These are phyloP conservation scores for Gyrodon lividus DNA, from an alignment of 768 basidiomycete genomes.

Conservation along the genomic window DNA sequence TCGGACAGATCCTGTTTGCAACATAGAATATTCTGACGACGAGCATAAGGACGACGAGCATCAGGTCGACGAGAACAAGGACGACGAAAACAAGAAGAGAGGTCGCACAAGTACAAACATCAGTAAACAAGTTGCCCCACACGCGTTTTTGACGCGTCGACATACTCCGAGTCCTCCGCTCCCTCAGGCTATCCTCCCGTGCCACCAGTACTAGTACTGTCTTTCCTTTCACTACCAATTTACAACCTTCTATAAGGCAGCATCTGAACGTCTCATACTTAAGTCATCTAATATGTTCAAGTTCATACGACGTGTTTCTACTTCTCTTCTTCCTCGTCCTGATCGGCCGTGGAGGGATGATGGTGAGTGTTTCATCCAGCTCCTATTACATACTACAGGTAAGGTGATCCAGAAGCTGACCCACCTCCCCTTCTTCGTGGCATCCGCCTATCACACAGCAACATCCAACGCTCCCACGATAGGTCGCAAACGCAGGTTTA, in stretches of 20 bases:
- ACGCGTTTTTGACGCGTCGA: neutral
- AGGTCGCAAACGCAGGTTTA: slow-evolving; percentile 64
- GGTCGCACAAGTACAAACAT: slow-evolving; percentile 23
- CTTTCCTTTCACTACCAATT: neutral
- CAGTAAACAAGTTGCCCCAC: slow-evolving; percentile 17
- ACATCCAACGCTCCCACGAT: slow-evolving; percentile 74
- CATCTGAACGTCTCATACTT: neutral
- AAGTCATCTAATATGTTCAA: slow-evolving; percentile 48
- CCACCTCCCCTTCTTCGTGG: slow-evolving; percentile 12
- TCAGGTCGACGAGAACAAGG: neutral
- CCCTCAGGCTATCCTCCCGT: neutral
- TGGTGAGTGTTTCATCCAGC: slow-evolving; percentile 44
- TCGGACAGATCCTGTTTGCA: no score
- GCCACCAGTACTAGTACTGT: no score
- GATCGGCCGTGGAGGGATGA: slow-evolving; percentile 80
- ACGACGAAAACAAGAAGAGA: neutral
- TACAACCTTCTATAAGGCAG: neutral
- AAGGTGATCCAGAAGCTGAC: slow-evolving; percentile 7
- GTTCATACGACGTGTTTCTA: slow-evolving; percentile 68
- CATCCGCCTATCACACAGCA: slow-evolving; percentile 38
- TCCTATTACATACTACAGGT: neutral
- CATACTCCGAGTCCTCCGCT: no score
- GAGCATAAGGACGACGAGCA: neutral
- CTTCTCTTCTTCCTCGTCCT: slow-evolving; percentile 64
- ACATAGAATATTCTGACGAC: neutral